Conservation (phyloP, 495 filamentous ascomycete species). For the Penicillium macrosclerotiorum region DNA sequence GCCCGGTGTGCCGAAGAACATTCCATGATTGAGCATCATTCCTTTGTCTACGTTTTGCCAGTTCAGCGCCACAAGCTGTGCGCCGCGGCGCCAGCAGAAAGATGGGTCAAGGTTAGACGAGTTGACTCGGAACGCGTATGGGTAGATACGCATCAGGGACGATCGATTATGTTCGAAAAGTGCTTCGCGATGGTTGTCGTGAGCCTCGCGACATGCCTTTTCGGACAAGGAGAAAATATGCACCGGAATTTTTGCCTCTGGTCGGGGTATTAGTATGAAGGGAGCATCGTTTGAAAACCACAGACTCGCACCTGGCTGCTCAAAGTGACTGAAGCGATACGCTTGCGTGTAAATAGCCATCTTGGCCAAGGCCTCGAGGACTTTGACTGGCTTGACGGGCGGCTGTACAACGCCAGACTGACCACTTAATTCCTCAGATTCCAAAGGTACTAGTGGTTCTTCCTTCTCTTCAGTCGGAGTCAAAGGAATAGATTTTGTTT, state of each 20-base stretch:
- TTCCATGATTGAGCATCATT: constrained; percentile 93
- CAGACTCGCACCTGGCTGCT: constrained; percentile 57
- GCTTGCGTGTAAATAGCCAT: constrained; percentile 81
- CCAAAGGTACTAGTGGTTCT: constrained; percentile 21
- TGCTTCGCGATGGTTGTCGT: constrained; percentile 54
- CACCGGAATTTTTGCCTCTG: constrained; percentile 67
- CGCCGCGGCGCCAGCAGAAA: constrained; percentile 82
- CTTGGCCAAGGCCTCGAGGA: constrained; percentile 68
- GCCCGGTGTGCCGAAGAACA: constrained; percentile 79
- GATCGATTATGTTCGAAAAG: constrained; percentile 81
- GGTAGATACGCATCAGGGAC: constrained; percentile 86
- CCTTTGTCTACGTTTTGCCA: constrained; percentile 91
- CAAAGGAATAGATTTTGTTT: constrained; percentile 70
- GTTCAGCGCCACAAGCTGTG: constrained; percentile 90
- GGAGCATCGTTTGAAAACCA: too few species aligned
- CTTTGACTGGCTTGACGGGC: constrained; percentile 59
- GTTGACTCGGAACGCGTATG: constrained; percentile 73
- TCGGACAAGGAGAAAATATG: constrained; percentile 90
- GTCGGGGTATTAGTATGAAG: constrained; percentile 7
- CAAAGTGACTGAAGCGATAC: constrained; percentile 72
- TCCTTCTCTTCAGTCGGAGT: constrained; percentile 27
- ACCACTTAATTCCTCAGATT: constrained; percentile 8
- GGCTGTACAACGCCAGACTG: constrained; percentile 6
- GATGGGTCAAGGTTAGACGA: constrained; percentile 85
- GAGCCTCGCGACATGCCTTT: constrained; percentile 67